Conservation (phyloP, 495 filamentous ascomycete species). For the Xylaria sp. region DNA sequence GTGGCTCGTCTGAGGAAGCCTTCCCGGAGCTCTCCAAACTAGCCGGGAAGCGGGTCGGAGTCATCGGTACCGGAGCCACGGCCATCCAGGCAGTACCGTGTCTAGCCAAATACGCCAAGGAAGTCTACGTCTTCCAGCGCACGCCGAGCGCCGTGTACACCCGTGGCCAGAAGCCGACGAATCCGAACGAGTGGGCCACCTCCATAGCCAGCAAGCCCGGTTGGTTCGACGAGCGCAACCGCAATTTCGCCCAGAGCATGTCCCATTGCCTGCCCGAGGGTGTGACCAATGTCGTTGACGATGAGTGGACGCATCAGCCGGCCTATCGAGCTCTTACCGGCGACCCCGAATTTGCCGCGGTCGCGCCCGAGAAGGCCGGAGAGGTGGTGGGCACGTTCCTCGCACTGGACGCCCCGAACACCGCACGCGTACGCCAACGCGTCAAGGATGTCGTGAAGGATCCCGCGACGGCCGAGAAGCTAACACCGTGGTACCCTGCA, state of each 20-base stretch:
- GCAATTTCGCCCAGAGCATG: slow-evolving; percentile 44
- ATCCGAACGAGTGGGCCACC: slow-evolving; percentile 53
- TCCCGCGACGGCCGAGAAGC: slow-evolving; percentile 48
- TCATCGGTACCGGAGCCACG: slow-evolving; percentile 64
- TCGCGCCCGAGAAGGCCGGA: slow-evolving; percentile 44
- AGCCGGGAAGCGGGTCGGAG: slow-evolving; percentile 57
- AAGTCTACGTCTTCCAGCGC: slow-evolving; percentile 63
- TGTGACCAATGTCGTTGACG: slow-evolving; percentile 47
- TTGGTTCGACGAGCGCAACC: slow-evolving; percentile 53
- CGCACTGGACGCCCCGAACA: slow-evolving; percentile 34
- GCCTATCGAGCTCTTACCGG: slow-evolving; percentile 43
- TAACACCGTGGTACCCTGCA: slow-evolving; percentile 53
- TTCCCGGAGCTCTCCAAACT: slow-evolving; percentile 51
- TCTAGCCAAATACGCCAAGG: slow-evolving; percentile 57
- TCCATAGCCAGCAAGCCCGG: slow-evolving; percentile 45
- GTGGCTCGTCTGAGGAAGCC: slow-evolving; percentile 54
- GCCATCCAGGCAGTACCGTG: slow-evolving; percentile 59
- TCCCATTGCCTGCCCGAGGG: slow-evolving; percentile 37
- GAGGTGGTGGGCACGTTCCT: slow-evolving; percentile 43
- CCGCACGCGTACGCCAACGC: slow-evolving; percentile 43
- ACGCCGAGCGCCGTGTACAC: slow-evolving; percentile 59
- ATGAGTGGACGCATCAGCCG: slow-evolving; percentile 47
- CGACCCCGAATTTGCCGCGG: slow-evolving; percentile 35
- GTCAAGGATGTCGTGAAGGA: slow-evolving; percentile 53
- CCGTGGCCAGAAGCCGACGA: slow-evolving; percentile 57